These are phyloP conservation scores for Chaetomidium leptoderma DNA, from an alignment of 495 filamentous ascomycete genomes.

Conservation along the genomic window DNA sequence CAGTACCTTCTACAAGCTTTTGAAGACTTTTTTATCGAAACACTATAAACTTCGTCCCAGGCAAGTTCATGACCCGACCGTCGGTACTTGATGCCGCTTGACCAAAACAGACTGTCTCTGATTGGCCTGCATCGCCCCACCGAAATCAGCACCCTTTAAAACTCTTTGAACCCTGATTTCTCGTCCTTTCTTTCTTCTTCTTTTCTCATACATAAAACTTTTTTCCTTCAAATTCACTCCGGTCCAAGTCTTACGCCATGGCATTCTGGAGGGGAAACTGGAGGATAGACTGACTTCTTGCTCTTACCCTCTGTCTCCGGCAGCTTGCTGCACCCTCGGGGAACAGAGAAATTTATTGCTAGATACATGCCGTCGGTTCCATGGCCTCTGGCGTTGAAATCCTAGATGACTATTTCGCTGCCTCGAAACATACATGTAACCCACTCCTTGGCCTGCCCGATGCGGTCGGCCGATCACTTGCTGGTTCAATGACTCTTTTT, in stretches of 20 bases:
- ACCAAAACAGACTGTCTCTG: background rate
- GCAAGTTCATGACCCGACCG: too few species aligned
- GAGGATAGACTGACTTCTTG: slow-evolving; percentile 57
- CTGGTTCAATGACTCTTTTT: too few species aligned
- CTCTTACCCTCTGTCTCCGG: slow-evolving; percentile 50
- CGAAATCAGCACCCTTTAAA: slow-evolving; percentile 4
- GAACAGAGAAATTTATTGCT: slow-evolving; percentile 45
- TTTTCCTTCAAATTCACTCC: slow-evolving; percentile 81
- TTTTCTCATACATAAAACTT: slow-evolving; percentile 54
- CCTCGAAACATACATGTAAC: background rate
- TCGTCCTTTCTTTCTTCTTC: slow-evolving; percentile 26
- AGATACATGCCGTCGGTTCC: slow-evolving; percentile 34
- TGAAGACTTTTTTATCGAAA: too few species aligned
- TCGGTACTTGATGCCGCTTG: background rate
- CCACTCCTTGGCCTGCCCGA: background rate
- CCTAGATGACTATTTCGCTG: background rate
- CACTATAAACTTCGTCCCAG: too few species aligned
- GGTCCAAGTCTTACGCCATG: slow-evolving; percentile 56
- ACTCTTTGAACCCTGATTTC: slow-evolving; percentile 2
- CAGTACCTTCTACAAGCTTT: too few species aligned
- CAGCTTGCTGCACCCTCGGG: slow-evolving; percentile 34
- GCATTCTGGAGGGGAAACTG: slow-evolving; percentile 72
- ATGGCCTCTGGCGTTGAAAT: background rate
- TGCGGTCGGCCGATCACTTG: too few species aligned
- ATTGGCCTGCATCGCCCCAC: slow-evolving; percentile 3